A percentile compares a stretch with the other conserved stretches of the same genome.
Conservation (phyloP, 2,329 filamentous ascomycete species). For the Hortaea werneckii region DNA sequence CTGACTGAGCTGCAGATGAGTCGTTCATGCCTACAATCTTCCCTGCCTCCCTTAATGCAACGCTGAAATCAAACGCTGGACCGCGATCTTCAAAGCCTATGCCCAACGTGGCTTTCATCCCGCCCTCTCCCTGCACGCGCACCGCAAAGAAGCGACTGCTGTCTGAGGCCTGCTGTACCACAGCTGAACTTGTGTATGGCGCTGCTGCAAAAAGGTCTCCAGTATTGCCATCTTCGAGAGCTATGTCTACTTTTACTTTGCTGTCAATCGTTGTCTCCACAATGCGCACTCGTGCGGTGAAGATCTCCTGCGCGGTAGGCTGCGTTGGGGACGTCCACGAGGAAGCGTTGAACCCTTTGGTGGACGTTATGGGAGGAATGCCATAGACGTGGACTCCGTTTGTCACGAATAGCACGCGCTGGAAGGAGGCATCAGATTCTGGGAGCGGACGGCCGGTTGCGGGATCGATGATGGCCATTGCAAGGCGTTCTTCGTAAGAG, state of each 20-base stretch:
- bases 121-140: conserved; percentile 63
- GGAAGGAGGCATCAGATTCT: conserved; percentile 66
- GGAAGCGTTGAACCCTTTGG: conserved; percentile 67
- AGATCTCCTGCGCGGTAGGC: conserved; percentile 61
- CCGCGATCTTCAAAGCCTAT: conserved; percentile 80
- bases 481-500: conserved; percentile 1
- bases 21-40: conserved; percentile 56
- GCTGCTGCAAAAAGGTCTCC: conserved; percentile 75
- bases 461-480: conserved; percentile 58
- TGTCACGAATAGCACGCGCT: conserved; percentile 72
- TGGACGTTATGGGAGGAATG: conserved; percentile 69
- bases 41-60: conserved; percentile 67
- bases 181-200: conserved; percentile 57
- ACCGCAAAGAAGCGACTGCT: conserved; percentile 77
- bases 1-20: conserved; percentile 39
- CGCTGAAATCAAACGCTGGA: conserved; percentile 77
- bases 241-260: conserved; percentile 44
- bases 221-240: conserved; percentile 64
- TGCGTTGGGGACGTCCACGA: conserved; percentile 62
- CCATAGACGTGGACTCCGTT: conserved; percentile 73
- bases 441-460: conserved; percentile 50
- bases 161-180: conserved; percentile 69
- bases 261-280: conserved; percentile 23
- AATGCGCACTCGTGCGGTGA: conserved; percentile 66
- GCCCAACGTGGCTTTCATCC: conserved; percentile 68